phyloP scores from a whole-genome alignment of 768 basidiomycete species.

The Chalciporus piperatus region DNA sequence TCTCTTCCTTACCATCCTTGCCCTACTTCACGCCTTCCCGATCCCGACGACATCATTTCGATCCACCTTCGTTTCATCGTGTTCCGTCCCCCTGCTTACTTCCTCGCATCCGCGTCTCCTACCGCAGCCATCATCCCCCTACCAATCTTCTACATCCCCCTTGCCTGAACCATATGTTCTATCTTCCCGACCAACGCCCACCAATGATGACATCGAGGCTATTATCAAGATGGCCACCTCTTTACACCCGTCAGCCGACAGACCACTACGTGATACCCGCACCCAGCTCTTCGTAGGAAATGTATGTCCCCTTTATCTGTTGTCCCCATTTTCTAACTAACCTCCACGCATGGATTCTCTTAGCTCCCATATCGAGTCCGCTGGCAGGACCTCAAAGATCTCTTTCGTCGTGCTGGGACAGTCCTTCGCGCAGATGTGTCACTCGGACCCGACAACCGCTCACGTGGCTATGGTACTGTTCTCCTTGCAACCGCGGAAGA shows the following conservation, averaged over 20 bases:
- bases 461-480: slow-evolving; percentile 92
- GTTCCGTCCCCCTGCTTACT: background rate
- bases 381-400: slow-evolving; percentile 99
- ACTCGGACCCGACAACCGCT: slow-evolving; percentile 85
- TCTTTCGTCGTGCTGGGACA: slow-evolving; percentile 93
- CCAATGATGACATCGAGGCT: slow-evolving; percentile 88
- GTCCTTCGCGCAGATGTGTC: slow-evolving; percentile 78
- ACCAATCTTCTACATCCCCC: background rate
- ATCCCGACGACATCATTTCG: too few species aligned
- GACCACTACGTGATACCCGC: slow-evolving; percentile 74
- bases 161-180: slow-evolving; percentile 7
- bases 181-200: slow-evolving; percentile 35
- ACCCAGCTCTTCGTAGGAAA: slow-evolving; percentile 97
- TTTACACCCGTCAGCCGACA: slow-evolving; percentile 49
- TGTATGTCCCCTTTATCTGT: slow-evolving; percentile 44
- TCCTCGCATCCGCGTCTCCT: background rate
- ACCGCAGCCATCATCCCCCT: slow-evolving; percentile 11
- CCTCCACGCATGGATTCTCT: background rate
- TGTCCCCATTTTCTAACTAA: background rate
- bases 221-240: slow-evolving; percentile 91
- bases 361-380: slow-evolving; percentile 95
- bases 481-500: slow-evolving; percentile 93
- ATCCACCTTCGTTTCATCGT: background rate
- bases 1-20: background rate
- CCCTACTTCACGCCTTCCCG: background rate